Percentiles rank a stretch among this genome's conserved stretches.
phyloP scores from a whole-genome alignment of 768 basidiomycete species.

The Hygrophorus pudorinus region DNA sequence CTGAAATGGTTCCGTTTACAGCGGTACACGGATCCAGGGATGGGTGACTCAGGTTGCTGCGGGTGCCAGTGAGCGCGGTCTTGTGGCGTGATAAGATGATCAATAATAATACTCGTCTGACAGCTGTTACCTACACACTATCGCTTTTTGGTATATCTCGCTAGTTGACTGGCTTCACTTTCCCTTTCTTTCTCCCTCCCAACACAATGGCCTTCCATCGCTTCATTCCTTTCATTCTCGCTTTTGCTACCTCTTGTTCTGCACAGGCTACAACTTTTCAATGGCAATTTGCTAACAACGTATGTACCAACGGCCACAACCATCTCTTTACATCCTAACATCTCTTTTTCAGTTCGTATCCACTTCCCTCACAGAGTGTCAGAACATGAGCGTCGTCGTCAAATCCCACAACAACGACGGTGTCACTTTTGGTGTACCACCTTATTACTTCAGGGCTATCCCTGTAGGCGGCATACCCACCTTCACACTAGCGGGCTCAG shows the following conservation, averaged over 20 bases:
- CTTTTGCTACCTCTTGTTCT: conserved; percentile 10
- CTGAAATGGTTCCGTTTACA: background rate
- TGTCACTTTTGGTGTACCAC: conserved; percentile 16
- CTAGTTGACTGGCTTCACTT: background rate
- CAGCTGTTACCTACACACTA: background rate
- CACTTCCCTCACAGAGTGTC: conserved; percentile 19
- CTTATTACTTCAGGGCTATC: conserved; percentile 36
- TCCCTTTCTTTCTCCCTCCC: background rate
- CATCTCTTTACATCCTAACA: background rate
- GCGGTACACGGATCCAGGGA: background rate
- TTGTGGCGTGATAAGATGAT: no score
- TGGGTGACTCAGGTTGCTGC: background rate
- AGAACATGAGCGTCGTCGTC: conserved; percentile 17
- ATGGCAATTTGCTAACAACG: conserved; percentile 23
- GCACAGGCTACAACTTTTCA: conserved; percentile 17
- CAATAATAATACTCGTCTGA: no score
- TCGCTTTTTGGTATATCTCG: background rate
- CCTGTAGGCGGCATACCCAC: conserved; percentile 26
- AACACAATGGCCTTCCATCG: background rate
- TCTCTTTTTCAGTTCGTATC: conserved; percentile 1
- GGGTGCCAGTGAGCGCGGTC: background rate
- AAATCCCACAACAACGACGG: conserved; percentile 10
- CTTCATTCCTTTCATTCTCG: background rate
- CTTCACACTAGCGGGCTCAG: conserved; percentile 25
- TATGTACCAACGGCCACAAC: conserved; percentile 8